Conservation (phyloP, 176 grass and related monocot species). For the Eleusine indica region DNA sequence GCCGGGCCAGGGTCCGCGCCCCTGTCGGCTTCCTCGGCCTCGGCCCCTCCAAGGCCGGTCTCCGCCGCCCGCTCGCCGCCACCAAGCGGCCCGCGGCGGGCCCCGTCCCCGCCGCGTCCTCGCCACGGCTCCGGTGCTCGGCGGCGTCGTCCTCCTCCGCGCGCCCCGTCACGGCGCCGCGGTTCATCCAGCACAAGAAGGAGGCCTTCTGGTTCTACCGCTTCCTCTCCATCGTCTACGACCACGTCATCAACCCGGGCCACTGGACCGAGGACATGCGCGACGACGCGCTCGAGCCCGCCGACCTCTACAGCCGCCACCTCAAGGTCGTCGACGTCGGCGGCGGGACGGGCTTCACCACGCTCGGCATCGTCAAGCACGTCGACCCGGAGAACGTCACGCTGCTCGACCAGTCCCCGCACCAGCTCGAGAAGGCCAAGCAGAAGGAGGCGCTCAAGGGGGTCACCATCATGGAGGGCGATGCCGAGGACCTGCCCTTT, state of each 20-base stretch:
- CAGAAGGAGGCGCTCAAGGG: slow-evolving; percentile 83
- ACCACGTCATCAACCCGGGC: slow-evolving; percentile 89
- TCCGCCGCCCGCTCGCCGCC: slow-evolving; percentile 8
- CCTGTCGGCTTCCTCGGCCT: slow-evolving; percentile 49
- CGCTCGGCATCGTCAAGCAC: slow-evolving; percentile 81
- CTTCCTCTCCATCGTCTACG: slow-evolving; percentile 91
- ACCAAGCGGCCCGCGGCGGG: background rate
- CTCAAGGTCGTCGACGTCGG: slow-evolving; percentile 89
- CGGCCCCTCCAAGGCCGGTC: slow-evolving; percentile 34
- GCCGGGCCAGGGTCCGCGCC: background rate
- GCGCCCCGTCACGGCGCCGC: slow-evolving; percentile 55
- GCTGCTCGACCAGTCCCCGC: slow-evolving; percentile 85
- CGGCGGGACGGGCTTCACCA: slow-evolving; percentile 80
- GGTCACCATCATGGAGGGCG: slow-evolving; percentile 79
- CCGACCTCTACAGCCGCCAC: slow-evolving; percentile 57
- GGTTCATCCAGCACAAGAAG: slow-evolving; percentile 99
- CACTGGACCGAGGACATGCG: slow-evolving; percentile 99
- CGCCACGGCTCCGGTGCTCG: slow-evolving; percentile 28
- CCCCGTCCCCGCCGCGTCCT: background rate
- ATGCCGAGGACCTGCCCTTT: slow-evolving; percentile 91
- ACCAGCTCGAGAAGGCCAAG: slow-evolving; percentile 85
- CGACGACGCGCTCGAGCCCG: slow-evolving; percentile 81
- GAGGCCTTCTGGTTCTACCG: slow-evolving; percentile 99
- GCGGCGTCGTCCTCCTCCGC: slow-evolving; percentile 46
- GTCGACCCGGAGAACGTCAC: slow-evolving; percentile 76